Evolutionary conservation across 2,329 filamentous ascomycete species (phyloP), one percentile per base, ranked within the genome.

Genomic region (Chaetomium sp.): DNA sequence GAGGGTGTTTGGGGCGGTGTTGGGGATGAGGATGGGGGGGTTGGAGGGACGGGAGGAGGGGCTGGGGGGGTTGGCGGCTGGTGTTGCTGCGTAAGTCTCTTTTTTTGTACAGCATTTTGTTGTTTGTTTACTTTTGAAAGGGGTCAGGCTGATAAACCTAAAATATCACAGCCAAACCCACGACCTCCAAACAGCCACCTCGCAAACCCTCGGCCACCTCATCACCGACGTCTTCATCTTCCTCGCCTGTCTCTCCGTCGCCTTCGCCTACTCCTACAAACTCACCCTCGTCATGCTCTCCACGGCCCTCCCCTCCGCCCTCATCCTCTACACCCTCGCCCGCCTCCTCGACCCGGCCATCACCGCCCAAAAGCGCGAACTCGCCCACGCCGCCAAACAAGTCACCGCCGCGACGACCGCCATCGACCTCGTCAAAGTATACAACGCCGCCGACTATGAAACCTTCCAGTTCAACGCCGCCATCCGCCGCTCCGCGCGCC

Each of bases 341-440:
- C 74, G 75, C 2, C 77, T 75, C 40, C 76, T 94, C 38, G 80
- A 86, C 37, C 72, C 79, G 3, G 84, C 84, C 9, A 85, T 92
- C n/a, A 76, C 81, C 59, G 74, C 74, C 1, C 91, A 96, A 64
- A 85, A 87, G 55, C 70, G 71, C 1, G 79, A 85, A 54, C 78
- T 96, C 0, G 81, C 81, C 1, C 73, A 78, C 48, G 89, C 89
- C 0, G 85, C 90, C 0, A 92, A 89, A 65, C 76, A 84, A 54
- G 80, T 85, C 1, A 84, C 82, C 8, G 86, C 83, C 9, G 84
- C 89, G 0, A 79, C 95, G 8, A 76, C 77, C 1, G 84, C 82
- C 2, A 92, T 96, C 41, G 89, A 95, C 58, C 81, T 88, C 0
- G 89, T 97, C 66, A 96, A 96, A 68, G 86, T 84, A 52, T 91